Conservation (phyloP, 2,329 filamentous ascomycete species). For the Colletotrichum sansevieriae region DNA sequence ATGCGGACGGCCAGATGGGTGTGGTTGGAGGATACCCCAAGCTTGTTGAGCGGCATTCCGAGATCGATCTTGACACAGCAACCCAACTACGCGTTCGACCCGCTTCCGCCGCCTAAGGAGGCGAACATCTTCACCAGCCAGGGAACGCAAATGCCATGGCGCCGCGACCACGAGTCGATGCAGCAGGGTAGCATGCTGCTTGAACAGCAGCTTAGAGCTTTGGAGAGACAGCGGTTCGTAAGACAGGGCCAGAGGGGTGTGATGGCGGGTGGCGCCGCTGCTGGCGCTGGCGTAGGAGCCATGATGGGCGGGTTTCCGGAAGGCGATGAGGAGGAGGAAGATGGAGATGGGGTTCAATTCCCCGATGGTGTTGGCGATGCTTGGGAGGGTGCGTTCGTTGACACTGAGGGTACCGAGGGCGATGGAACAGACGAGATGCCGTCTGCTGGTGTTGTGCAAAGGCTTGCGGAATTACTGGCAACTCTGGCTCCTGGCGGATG, state of each 20-base stretch:
- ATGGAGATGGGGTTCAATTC: neutral
- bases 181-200: constrained; percentile 21
- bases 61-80: constrained; percentile 71
- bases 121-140: constrained; percentile 65
- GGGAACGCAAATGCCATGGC: constrained; percentile 59
- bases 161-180: constrained; percentile 41
- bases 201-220: constrained; percentile 28
- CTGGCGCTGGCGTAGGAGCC: constrained; percentile 24
- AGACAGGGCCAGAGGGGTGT: constrained; percentile 2
- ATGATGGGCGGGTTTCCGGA: constrained; percentile 37
- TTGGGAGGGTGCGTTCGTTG: constrained; percentile 40
- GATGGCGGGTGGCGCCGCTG: constrained; percentile 20
- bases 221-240: neutral
- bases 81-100: constrained; percentile 83
- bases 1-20: constrained; percentile 78
- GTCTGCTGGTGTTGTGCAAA: constrained; percentile 28
- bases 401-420: constrained; percentile 37
- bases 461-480: constrained; percentile 30
- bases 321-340: constrained; percentile 38
- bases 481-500: constrained; percentile 34
- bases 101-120: constrained; percentile 76
- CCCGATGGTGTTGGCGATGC: constrained; percentile 6
- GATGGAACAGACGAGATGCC: constrained; percentile 18
- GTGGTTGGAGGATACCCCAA: constrained; percentile 80
- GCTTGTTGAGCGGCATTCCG: constrained; percentile 78